Evolutionary conservation across 768 basidiomycete species (phyloP).

Genomic region (Boletus edulis): DNA sequence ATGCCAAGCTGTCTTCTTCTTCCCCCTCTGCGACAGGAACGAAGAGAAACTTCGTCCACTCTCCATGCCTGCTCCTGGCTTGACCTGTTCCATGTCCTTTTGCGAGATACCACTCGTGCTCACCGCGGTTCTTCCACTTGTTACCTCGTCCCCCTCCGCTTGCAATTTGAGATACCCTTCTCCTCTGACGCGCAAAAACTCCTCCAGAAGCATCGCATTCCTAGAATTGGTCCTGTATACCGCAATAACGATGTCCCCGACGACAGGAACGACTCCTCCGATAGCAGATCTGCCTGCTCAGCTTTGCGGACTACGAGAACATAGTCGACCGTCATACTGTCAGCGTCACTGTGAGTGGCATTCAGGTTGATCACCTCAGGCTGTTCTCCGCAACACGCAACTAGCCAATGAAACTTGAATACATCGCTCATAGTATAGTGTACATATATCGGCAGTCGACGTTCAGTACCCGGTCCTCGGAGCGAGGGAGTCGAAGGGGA

Average conservation of each 20-base stretch:
- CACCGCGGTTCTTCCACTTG: constrained; percentile 8
- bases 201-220: constrained; percentile 84
- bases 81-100: constrained; percentile 42
- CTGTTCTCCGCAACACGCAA: no score
- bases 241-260: constrained; percentile 76
- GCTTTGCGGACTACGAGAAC: constrained; percentile 74
- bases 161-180: constrained; percentile 62
- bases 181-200: constrained; percentile 76
- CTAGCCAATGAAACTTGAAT: no score
- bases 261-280: constrained; percentile 66
- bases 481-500: constrained; percentile 11
- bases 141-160: constrained; percentile 31
- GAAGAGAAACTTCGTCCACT: constrained; percentile 28
- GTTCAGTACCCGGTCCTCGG: no score
- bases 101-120: constrained; percentile 22
- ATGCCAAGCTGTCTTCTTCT: constrained; percentile 21
- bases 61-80: constrained; percentile 53
- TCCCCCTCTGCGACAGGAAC: constrained; percentile 14
- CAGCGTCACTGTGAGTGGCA: no score
- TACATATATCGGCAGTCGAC: no score
- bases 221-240: constrained; percentile 85
- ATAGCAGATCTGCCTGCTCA: constrained; percentile 66
- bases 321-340: no score
- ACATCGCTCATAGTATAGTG: no score
- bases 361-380: no score